phyloP scores from a whole-genome alignment of 2,329 filamentous ascomycete genomes.

The Cytospora piceae region DNA sequence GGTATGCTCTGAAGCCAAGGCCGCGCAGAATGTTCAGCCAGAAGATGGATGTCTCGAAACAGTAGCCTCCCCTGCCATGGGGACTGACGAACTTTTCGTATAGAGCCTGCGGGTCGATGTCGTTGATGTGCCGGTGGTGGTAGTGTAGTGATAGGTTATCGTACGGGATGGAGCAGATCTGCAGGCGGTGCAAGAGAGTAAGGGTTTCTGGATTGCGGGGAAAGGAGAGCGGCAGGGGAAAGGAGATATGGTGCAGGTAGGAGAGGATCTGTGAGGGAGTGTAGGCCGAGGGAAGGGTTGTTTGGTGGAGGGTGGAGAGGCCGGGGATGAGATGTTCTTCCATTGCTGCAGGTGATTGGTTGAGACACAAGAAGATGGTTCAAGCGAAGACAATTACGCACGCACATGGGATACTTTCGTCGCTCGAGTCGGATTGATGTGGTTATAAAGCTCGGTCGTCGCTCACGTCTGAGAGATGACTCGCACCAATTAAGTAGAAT shows the following conservation, averaged over 20 bases:
- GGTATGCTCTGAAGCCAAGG: slow-evolving; percentile 35
- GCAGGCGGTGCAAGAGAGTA: slow-evolving; percentile 46
- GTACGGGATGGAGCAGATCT: slow-evolving; percentile 57
- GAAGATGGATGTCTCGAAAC: slow-evolving; percentile 62
- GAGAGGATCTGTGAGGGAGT: slow-evolving; percentile 18
- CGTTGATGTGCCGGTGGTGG: slow-evolving; percentile 42
- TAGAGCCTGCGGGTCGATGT: slow-evolving; percentile 50
- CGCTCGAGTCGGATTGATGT: background rate
- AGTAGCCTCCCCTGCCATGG: slow-evolving; percentile 58
- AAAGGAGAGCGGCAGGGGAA: slow-evolving; percentile 24
- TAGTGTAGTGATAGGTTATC: slow-evolving; percentile 62
- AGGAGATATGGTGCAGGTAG: slow-evolving; percentile 26
- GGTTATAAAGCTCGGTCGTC: background rate
- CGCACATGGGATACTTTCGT: too few species aligned
- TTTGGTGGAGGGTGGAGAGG: background rate
- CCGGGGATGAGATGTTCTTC: background rate
- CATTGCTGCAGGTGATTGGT: background rate
- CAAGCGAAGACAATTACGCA: background rate
- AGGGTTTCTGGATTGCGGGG: slow-evolving; percentile 42
- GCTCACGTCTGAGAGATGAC: too few species aligned
- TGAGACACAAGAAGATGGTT: background rate
- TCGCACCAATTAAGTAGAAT: background rate
- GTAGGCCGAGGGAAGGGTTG: slow-evolving; percentile 12
- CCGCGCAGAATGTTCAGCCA: slow-evolving; percentile 43
- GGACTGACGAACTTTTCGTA: slow-evolving; percentile 53